These are phyloP conservation scores for Vachellia pachyceras DNA, from an alignment of 306 rosid species.

Conservation along the genomic window DNA sequence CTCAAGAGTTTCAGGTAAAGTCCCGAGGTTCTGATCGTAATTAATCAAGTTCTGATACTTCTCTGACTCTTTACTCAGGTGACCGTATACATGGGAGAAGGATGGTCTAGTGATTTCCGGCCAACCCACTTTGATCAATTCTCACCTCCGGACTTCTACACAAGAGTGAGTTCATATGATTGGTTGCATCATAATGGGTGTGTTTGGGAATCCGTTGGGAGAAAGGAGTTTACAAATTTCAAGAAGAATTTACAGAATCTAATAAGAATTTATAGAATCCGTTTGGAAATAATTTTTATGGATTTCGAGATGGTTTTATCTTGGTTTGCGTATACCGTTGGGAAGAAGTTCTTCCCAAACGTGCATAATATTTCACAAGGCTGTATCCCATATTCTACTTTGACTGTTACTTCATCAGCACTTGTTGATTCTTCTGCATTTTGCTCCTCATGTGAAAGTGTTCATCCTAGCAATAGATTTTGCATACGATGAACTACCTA, in stretches of 20 bases:
- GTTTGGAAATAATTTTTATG: no score
- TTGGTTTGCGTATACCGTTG: no score
- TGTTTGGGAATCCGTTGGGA: no score
- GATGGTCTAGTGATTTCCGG: conserved; percentile 87
- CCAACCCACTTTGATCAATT: conserved; percentile 87
- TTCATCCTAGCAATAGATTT: background rate
- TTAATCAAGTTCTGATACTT: conserved; percentile 28
- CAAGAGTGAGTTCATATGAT: conserved; percentile 69
- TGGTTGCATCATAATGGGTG: no score
- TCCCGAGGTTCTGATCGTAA: conserved; percentile 22
- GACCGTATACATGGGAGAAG: conserved; percentile 94
- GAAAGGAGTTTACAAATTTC: no score
- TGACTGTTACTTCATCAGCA: background rate
- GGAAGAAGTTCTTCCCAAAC: no score
- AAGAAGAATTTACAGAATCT: no score
- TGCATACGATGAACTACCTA: background rate
- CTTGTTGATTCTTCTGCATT: background rate
- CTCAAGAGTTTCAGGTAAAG: background rate
- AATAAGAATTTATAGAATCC: no score
- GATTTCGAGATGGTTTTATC: no score
- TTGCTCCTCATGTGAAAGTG: background rate
- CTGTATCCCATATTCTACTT: conserved; percentile 4
- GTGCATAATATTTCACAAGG: conserved; percentile 3
- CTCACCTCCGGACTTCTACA: conserved; percentile 96
- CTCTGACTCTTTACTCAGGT: conserved; percentile 57